Conservation (phyloP, 805 yeast species). For the Kodamaea leandrae region DNA sequence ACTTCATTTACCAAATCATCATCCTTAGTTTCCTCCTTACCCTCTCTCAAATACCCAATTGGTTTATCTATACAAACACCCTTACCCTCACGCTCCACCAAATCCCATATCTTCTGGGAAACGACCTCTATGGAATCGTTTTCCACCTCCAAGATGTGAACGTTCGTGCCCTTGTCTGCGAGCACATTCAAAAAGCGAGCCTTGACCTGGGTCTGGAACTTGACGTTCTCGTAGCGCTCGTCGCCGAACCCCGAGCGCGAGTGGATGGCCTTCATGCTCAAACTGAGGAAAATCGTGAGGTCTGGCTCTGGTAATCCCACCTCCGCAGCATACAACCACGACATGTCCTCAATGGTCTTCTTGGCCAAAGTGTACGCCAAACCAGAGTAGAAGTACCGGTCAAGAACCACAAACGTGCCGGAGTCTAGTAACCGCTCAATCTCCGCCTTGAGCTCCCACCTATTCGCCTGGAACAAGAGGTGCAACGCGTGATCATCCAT, state of each 20-base stretch:
- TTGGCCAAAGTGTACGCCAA: slow-evolving; percentile 90
- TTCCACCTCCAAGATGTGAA: slow-evolving; percentile 57
- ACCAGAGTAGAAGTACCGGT: slow-evolving; percentile 90
- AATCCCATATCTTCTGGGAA: slow-evolving; percentile 41
- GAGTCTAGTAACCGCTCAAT: slow-evolving; percentile 44
- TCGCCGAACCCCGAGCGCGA: slow-evolving; percentile 82
- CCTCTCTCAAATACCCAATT: background rate
- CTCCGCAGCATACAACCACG: slow-evolving; percentile 85
- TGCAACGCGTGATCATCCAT: slow-evolving; percentile 82
- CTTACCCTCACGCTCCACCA: slow-evolving; percentile 13
- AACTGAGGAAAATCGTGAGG: slow-evolving; percentile 69
- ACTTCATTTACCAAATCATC: background rate
- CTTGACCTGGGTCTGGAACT: slow-evolving; percentile 74
- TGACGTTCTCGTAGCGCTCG: slow-evolving; percentile 81
- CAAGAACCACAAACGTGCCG: slow-evolving; percentile 68
- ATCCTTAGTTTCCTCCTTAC: too few species aligned
- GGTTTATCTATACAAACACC: background rate
- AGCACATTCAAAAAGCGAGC: slow-evolving; percentile 52
- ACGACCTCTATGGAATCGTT: slow-evolving; percentile 58
- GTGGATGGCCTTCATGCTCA: slow-evolving; percentile 43
- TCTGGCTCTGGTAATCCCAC: slow-evolving; percentile 86
- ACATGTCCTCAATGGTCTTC: slow-evolving; percentile 48
- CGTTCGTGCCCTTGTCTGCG: slow-evolving; percentile 27
- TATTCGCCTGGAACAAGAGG: slow-evolving; percentile 82
- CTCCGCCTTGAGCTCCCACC: slow-evolving; percentile 76